phyloP scores from a whole-genome alignment of 345 rosid genomes.

The Geranium rotundifolium region DNA sequence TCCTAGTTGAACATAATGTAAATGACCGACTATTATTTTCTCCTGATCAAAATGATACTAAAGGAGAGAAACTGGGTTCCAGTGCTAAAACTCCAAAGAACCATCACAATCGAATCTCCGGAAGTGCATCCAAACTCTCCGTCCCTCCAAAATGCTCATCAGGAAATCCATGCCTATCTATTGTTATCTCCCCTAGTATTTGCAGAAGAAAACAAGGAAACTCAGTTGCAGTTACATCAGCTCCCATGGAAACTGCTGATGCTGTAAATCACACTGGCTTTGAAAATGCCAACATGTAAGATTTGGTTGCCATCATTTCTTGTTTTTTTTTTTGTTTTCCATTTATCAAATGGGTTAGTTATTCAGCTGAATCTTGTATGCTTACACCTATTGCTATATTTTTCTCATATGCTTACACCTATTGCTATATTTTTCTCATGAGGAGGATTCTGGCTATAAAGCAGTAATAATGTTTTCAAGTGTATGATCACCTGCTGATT shows the following conservation, averaged over 20 bases:
- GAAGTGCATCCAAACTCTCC: slow-evolving; percentile 30
- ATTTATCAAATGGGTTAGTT: too few relatives aligned
- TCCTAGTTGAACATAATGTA: slow-evolving; percentile 47
- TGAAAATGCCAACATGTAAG: slow-evolving; percentile 67
- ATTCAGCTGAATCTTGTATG: too few relatives aligned
- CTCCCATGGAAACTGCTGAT: slow-evolving; percentile 24
- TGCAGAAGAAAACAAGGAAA: slow-evolving; percentile 33
- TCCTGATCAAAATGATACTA: slow-evolving; percentile 40
- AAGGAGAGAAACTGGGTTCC: slow-evolving; percentile 28
- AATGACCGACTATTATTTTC: slow-evolving; percentile 38
- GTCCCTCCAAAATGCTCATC: slow-evolving; percentile 31
- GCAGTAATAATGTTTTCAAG: too few relatives aligned
- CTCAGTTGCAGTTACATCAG: slow-evolving; percentile 23
- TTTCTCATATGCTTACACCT: too few relatives aligned
- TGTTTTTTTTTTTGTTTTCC: too few relatives aligned
- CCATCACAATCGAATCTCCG: slow-evolving; percentile 26
- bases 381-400: too few relatives aligned
- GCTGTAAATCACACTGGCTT: slow-evolving; percentile 26
- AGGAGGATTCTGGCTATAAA: too few relatives aligned
- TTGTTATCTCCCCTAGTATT: slow-evolving; percentile 37
- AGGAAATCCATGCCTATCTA: slow-evolving; percentile 30
- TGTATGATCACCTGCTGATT: too few relatives aligned
- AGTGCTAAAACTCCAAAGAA: slow-evolving; percentile 40
- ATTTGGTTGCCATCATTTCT: not conserved
- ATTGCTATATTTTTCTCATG: too few relatives aligned